phyloP scores from a whole-genome alignment of 2,329 filamentous ascomycete species.

The Fusarium verrucosum region DNA sequence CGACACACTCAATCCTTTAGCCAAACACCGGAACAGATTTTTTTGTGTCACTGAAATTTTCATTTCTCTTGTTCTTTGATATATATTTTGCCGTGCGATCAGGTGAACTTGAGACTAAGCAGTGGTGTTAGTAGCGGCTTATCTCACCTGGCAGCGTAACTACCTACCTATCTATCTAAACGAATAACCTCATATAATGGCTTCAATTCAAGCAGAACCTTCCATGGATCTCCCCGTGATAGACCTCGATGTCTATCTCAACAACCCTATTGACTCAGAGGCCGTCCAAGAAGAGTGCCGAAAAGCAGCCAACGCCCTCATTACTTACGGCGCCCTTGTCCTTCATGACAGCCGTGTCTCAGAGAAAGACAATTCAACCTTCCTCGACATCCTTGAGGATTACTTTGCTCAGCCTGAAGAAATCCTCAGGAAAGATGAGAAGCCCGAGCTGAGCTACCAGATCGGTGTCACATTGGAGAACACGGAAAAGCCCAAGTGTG shows the following conservation, averaged over 20 bases:
- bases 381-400: conserved; percentile 70
- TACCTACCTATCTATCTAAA: background rate
- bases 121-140: background rate
- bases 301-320: conserved; percentile 64
- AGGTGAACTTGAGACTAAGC: background rate
- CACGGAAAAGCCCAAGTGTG: conserved; percentile 71
- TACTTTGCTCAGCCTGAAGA: conserved; percentile 68
- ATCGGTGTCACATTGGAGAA: conserved; percentile 70
- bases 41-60: conserved; percentile 11
- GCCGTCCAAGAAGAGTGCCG: conserved; percentile 61
- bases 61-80: background rate
- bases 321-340: conserved; percentile 68
- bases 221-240: conserved; percentile 68
- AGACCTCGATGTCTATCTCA: conserved; percentile 67
- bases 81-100: background rate
- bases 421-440: conserved; percentile 60
- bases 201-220: conserved; percentile 40
- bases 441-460: conserved; percentile 67
- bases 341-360: conserved; percentile 68
- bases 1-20: conserved; percentile 31
- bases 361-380: conserved; percentile 63
- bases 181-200: conserved; percentile 24
- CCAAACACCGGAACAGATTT: conserved; percentile 14
- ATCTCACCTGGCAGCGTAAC: background rate
- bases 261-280: conserved; percentile 53